Percentiles rank a stretch among this genome's conserved stretches.
These are phyloP conservation scores for Drosera spatulata DNA, from an alignment of 179 eudicot species.

Conservation along the genomic window DNA sequence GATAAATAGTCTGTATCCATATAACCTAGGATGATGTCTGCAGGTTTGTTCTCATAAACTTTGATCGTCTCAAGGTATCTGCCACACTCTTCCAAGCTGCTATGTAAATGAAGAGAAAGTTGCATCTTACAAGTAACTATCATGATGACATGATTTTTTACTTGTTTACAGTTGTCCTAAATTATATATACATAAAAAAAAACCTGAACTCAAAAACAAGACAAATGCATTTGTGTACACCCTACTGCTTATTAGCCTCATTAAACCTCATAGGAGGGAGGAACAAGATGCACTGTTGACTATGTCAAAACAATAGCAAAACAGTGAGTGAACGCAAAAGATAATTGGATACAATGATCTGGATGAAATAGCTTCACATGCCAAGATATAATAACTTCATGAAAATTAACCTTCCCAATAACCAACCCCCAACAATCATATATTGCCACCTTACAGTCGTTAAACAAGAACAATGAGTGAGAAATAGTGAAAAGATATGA, in stretches of 20 bases:
- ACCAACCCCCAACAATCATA: too few relatives aligned
- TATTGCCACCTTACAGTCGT: too few relatives aligned
- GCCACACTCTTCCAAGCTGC: conserved; percentile 95
- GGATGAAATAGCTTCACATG: too few relatives aligned
- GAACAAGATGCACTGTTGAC: too few relatives aligned
- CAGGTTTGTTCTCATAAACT: conserved; percentile 88
- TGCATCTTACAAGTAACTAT: too few relatives aligned
- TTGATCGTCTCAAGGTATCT: conserved; percentile 88
- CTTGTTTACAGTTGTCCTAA: too few relatives aligned
- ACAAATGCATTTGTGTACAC: not conserved
- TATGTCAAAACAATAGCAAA: too few relatives aligned
- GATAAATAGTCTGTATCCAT: conserved; percentile 79
- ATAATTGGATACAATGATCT: too few relatives aligned
- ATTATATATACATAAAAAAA: not conserved
- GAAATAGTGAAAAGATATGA: not conserved
- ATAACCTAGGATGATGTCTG: conserved; percentile 90
- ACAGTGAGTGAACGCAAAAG: too few relatives aligned
- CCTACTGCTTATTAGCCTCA: not conserved
- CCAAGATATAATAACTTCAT: too few relatives aligned
- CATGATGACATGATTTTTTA: too few relatives aligned
- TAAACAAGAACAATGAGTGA: not conserved
- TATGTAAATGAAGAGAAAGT: conserved; percentile 2
- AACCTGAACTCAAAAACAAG: not conserved
- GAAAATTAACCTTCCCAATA: too few relatives aligned
- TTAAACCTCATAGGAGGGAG: not conserved